phyloP scores from a whole-genome alignment of 306 rosid genomes.

The Echinosophora koreensis region DNA sequence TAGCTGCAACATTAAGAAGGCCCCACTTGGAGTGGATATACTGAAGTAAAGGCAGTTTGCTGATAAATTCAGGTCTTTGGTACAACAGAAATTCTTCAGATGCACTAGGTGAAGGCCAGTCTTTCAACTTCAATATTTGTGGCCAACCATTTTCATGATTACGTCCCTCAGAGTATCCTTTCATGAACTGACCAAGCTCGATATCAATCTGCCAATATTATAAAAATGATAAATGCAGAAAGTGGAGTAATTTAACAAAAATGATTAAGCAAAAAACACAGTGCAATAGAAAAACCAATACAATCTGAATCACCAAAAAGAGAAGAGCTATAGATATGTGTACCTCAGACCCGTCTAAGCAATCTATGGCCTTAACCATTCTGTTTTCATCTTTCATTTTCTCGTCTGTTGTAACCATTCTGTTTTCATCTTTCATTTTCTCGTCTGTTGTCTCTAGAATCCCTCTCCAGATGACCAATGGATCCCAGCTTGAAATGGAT shows the following conservation, averaged over 20 bases:
- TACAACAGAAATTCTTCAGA: constrained; percentile 94
- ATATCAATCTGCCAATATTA: constrained; percentile 71
- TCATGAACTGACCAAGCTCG: constrained; percentile 79
- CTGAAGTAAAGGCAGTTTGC: constrained; percentile 94
- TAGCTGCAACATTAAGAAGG: constrained; percentile 98
- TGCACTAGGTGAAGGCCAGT: constrained; percentile 97
- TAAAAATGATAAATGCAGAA: constrained; percentile 41
- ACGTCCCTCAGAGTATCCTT: constrained; percentile 80
- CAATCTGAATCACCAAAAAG: constrained; percentile 39
- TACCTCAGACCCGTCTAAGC: constrained; percentile 93
- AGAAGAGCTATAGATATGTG: constrained; percentile 39
- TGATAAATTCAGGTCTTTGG: constrained; percentile 95
- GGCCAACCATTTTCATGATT: constrained; percentile 77
- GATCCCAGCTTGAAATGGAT: constrained; percentile 87
- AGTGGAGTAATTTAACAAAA: constrained; percentile 13
- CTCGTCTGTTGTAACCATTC: constrained; percentile 77
- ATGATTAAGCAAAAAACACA: constrained; percentile 29
- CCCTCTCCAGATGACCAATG: constrained; percentile 84
- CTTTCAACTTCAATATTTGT: constrained; percentile 82
- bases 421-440: constrained; percentile 72
- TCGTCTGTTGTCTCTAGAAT: constrained; percentile 78
- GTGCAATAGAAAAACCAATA: constrained; percentile 26
- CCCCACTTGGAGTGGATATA: constrained; percentile 99
- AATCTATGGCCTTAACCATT: constrained; percentile 81
- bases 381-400: constrained; percentile 73